Evolutionary conservation across 176 grass and related monocot species (phyloP).

Genomic region (sorghum (Sorghum bicolor)): Sorghum_bicolor_NCBIv3 NC_012871.2:68985001-68985500

Average conservation of each 20-base stretch:
- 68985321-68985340: neutral
- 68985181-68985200: neutral
- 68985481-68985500: neutral
- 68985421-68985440: neutral
- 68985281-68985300: neutral
- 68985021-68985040: neutral
- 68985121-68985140: neutral
- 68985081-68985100: neutral
- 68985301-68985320: neutral
- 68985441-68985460: neutral
- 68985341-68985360: neutral
- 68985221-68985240: neutral
- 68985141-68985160: neutral
- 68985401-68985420: neutral
- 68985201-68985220: neutral
- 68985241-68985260: neutral
- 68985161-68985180: slow-evolving; percentile 4
- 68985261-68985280: neutral
- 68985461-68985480: neutral
- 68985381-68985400: neutral
- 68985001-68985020: neutral
- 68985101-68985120: neutral
- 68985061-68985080: neutral
- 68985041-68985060: neutral
- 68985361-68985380: fast-evolving